Conservation (phyloP, 345 rosid species). For the Salix purpurea region DNA sequence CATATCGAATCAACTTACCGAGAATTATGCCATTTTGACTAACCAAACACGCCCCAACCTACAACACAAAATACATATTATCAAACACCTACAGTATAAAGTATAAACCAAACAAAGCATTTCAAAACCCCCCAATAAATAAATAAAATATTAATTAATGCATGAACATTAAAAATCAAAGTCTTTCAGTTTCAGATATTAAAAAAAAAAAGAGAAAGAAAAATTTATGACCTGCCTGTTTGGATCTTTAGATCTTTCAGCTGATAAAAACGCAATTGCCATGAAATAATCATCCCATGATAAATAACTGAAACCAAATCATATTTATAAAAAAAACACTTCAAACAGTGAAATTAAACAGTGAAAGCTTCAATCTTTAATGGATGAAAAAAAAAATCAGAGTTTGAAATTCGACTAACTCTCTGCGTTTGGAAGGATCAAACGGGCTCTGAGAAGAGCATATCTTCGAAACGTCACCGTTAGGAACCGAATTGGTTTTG, state of each 20-base stretch:
- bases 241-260: constrained; percentile 88
- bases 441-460: constrained; percentile 47
- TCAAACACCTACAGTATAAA: not conserved
- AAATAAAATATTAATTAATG: not conserved
- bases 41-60: constrained; percentile 98
- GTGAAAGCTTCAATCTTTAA: not conserved
- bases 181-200: too few species aligned
- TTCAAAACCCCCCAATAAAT: not conserved
- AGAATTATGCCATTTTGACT: constrained; percentile 82
- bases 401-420: constrained; percentile 35
- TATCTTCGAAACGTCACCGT: constrained; percentile 35
- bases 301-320: constrained; percentile 48
- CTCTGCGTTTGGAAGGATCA: constrained; percentile 72
- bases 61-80: not conserved
- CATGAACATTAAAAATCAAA: not conserved
- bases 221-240: constrained; percentile 72
- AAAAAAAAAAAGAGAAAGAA: not conserved
- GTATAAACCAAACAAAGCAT: not conserved
- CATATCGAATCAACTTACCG: constrained; percentile 45
- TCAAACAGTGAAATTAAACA: not conserved
- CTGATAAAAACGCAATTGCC: constrained; percentile 81
- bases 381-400: not conserved
- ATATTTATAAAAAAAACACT: not conserved
- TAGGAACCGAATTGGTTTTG: constrained; percentile 20
- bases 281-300: constrained; percentile 97